Evolutionary conservation across 352 stramenopile genomes (phyloP), one percentile per base, ranked within the genome.

Genomic region (Globisporangium megalacanthum): DNA sequence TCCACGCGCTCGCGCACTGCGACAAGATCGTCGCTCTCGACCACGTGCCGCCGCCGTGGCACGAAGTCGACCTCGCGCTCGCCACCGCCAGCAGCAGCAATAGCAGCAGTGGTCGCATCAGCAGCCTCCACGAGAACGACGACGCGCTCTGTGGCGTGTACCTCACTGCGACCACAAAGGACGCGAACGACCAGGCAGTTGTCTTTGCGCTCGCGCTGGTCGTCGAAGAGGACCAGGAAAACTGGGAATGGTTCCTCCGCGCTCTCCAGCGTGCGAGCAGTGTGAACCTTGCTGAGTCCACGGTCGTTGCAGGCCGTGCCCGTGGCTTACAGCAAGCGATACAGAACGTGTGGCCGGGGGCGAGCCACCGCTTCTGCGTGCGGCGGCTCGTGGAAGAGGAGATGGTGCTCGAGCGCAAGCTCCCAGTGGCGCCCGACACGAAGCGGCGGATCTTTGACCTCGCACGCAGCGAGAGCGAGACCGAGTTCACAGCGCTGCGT

Each of bases 211-310:
- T 90, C 36, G 82, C 82, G 31, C 70, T 92, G 20, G 82, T 92
- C 20, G 68, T 60, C 13, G 68, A 83, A 29, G 82, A 92, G 60
- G 75, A 78, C 46, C 68, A 89, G 62, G 49, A 70, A 15, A 89
- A 79, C 63, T 92, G 82, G 82, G 79, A 82, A 55, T 92, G 82
- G 82, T 92, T 92, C 50, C 50, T 92, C 48, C 66, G 64, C 6
- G 71, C 64, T 7, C 22, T 91, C 3, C 70, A 87, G 53, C 72
- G 48, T 54, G 72, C 58, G 6, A 69, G 75, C 14, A 64, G 64
- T 1, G 58, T 69, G 6, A 60, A 81, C 46, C 85, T 78, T 72
- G 74, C 77, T 51, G 73, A 82, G 50, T 92, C 86, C 68, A 87
- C 77, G 1, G 75, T 92, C 52, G 70, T 92, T 31, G 77, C 79